A percentile compares a stretch with the other conserved stretches of the same genome.
Evolutionary conservation across 805 yeast species (phyloP).

Genomic region (Yarrowia sp.): DNA sequence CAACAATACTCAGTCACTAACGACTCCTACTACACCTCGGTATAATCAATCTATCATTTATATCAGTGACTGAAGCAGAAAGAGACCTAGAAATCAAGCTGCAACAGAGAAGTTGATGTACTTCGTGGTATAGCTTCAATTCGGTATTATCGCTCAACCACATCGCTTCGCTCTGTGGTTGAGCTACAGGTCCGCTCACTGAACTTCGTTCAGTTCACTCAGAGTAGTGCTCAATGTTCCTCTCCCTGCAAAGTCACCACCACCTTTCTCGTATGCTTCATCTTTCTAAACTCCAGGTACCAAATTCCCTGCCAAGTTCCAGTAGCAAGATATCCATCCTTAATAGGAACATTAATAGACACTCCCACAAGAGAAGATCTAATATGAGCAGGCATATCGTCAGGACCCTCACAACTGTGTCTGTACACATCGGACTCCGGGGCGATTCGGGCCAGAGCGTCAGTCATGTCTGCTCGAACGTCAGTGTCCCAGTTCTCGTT

Average conservation of each 20-base stretch:
- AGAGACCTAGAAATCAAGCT: too few species aligned
- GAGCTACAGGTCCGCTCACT: neutral
- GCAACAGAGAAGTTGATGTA: too few species aligned
- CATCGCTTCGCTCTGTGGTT: too few species aligned
- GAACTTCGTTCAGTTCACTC: neutral
- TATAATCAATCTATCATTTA: too few species aligned
- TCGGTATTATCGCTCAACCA: too few species aligned
- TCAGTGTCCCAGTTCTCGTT: constrained; percentile 85
- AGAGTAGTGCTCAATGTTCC: constrained; percentile 26
- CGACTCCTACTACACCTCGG: too few species aligned
- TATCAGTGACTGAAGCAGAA: too few species aligned
- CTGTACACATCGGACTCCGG: constrained; percentile 67
- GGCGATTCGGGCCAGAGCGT: constrained; percentile 66
- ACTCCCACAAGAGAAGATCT: constrained; percentile 68
- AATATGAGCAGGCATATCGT: constrained; percentile 86
- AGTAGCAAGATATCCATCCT: constrained; percentile 67
- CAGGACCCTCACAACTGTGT: constrained; percentile 77
- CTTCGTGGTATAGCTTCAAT: too few species aligned
- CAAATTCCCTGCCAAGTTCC: constrained; percentile 92
- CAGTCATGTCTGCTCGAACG: constrained; percentile 72
- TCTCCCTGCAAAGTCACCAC: constrained; percentile 78
- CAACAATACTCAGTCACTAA: too few species aligned
- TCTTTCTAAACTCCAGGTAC: constrained; percentile 73
- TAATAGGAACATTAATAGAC: constrained; percentile 69
- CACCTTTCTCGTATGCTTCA: constrained; percentile 66